These are phyloP conservation scores for Penicillium manginii DNA, from an alignment of 495 filamentous ascomycete genomes.

Conservation along the genomic window DNA sequence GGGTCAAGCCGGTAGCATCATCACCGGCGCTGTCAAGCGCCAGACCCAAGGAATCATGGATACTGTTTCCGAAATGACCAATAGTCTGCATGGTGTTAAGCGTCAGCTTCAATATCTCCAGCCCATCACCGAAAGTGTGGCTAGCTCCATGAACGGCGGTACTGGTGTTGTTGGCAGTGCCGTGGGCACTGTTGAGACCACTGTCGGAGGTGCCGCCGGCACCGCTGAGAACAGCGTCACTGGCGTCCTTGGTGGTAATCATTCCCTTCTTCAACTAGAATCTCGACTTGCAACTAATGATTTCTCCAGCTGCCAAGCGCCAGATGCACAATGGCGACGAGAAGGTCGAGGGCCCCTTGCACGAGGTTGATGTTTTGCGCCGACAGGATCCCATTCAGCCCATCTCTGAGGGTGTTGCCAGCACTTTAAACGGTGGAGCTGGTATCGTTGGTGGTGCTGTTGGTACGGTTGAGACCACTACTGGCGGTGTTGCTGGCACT, in stretches of 20 bases:
- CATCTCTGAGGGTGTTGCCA: slow-evolving; percentile 3
- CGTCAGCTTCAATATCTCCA: slow-evolving; percentile 8
- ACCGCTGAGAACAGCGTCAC: slow-evolving; percentile 19
- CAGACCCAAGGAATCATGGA: neutral
- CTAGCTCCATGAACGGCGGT: slow-evolving; percentile 21
- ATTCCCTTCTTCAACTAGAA: neutral
- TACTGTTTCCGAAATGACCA: slow-evolving; percentile 1
- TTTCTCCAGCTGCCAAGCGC: slow-evolving; percentile 2
- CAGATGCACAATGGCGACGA: neutral
- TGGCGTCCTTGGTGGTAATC: slow-evolving; percentile 4
- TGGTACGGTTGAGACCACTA: slow-evolving; percentile 16
- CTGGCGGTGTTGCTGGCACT: slow-evolving; percentile 15
- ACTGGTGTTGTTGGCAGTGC: slow-evolving; percentile 20
- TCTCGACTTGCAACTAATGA: neutral
- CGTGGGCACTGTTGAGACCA: slow-evolving; percentile 27
- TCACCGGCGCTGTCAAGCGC: neutral
- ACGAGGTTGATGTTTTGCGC: slow-evolving; percentile 2
- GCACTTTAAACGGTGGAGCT: slow-evolving; percentile 13
- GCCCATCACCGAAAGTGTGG: slow-evolving; percentile 10
- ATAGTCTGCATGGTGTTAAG: slow-evolving; percentile 8
- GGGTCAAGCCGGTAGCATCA: slow-evolving; percentile 2
- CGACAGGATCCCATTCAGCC: slow-evolving; percentile 9
- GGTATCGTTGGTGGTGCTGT: slow-evolving; percentile 10
- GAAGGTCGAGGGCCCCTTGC: neutral
- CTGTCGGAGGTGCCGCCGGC: slow-evolving; percentile 12